phyloP scores from a whole-genome alignment of 495 filamentous ascomycete genomes.

The Choiromyces venosus region DNA sequence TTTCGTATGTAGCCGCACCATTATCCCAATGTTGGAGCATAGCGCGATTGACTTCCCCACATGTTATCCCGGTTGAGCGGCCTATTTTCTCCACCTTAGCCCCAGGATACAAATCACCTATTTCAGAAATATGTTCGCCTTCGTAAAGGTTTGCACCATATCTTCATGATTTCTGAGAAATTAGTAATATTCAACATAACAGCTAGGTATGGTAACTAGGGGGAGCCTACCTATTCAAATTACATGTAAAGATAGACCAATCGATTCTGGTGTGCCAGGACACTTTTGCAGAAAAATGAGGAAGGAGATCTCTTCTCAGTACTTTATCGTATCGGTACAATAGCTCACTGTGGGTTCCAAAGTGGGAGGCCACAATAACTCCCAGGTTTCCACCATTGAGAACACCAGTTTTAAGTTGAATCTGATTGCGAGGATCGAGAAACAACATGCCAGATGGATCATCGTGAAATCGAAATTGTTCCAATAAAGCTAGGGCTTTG shows the following conservation, averaged over 20 bases:
- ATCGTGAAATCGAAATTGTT: too few species aligned
- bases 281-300: background rate
- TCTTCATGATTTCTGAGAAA: background rate
- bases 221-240: background rate
- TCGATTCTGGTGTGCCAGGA: background rate
- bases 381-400: too few species aligned
- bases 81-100: background rate
- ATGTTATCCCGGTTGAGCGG: background rate
- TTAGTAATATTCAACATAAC: background rate
- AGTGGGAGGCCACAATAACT: too few species aligned
- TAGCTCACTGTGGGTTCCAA: too few species aligned
- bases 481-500: too few species aligned
- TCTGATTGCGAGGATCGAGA: too few species aligned
- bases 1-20: background rate
- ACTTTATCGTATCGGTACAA: too few species aligned
- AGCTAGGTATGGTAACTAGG: too few species aligned
- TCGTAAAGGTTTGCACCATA: background rate
- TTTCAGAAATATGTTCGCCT: background rate
- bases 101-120: background rate
- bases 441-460: too few species aligned
- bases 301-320: too few species aligned
- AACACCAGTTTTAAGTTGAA: too few species aligned
- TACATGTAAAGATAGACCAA: background rate
- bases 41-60: background rate
- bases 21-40: background rate